These are phyloP conservation scores for Trametes cubensis DNA, from an alignment of 768 basidiomycete species.

Conservation along the genomic window DNA sequence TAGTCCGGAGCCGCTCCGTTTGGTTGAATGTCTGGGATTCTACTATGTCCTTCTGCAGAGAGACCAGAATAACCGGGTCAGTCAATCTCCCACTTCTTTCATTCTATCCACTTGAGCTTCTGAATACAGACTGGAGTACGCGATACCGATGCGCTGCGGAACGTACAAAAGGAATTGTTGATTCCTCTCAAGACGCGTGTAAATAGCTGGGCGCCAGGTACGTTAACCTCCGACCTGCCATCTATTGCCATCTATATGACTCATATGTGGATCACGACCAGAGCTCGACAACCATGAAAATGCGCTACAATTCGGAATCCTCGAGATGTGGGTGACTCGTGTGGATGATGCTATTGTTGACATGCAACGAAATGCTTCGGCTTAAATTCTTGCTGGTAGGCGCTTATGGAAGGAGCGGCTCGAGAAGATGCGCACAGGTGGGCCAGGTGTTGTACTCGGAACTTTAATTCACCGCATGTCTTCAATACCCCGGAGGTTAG, in stretches of 20 bases:
- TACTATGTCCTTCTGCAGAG: constrained; percentile 66
- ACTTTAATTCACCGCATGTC: neutral
- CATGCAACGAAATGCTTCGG: neutral
- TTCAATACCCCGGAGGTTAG: no score
- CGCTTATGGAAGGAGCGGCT: neutral
- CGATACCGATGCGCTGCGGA: constrained; percentile 20
- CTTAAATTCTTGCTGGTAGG: neutral
- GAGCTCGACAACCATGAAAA: neutral
- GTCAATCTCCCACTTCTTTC: constrained; percentile 10
- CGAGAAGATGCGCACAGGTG: neutral
- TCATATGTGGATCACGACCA: no score
- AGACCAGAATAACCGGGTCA: constrained; percentile 60
- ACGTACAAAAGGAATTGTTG: constrained; percentile 24
- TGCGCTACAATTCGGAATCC: constrained; percentile 22
- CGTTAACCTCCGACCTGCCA: neutral
- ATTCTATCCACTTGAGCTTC: neutral
- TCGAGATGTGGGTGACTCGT: constrained; percentile 28
- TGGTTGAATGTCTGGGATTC: constrained; percentile 67
- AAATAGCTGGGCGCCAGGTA: constrained; percentile 24
- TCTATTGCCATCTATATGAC: no score
- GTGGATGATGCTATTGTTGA: constrained; percentile 10
- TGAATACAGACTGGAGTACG: constrained; percentile 36
- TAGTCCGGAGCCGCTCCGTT: constrained; percentile 59
- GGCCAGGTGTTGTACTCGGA: neutral
- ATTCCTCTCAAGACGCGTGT: constrained; percentile 23